Base-by-base conservation (phyloP, 164 flowering plant genomes). In the Tinospora cordifolia region DNA sequence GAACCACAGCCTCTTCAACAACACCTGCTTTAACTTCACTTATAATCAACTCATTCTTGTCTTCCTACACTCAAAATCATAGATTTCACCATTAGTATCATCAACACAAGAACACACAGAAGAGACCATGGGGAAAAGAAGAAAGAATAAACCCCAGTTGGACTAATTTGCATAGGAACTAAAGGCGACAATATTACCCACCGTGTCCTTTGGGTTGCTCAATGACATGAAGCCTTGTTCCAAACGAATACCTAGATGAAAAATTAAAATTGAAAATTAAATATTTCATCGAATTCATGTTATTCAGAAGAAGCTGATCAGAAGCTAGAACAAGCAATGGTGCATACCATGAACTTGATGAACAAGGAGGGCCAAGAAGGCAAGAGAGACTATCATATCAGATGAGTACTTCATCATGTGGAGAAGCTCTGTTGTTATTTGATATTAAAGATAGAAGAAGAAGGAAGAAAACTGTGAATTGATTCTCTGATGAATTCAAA, bases 191-290 rank as follows among this genome's bases (percentile, higher is more conserved):
- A 44, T 46, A 62, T 54, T 72, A 76, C 84, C 21, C 70, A 83
- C 86, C 51, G 71, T 76, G 64, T 71, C 17, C 60, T 69, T 72
- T 27, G 70, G 76, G 49, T 65, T 69, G 26, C n/a, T 62, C 66
- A 21, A 34, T 78, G 75, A 27, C 3, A 39, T 0, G 9, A 72
- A 70, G 21, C 65, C 77, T 44, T 74, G 75, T 17, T 75, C 73
- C 79, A 83, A 65, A 57, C 86, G 84, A 39, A 79, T 77, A 8
- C 84, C 87, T 30, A 30, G 36, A 30, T 85, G 21, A 22, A 70
- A 22, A 76, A 38, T 44, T 14, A 44, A 72, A n/a, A 22, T 30
- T 30, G 36, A 26, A 70, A 25, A 44, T 27, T 12, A 10, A 38
- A 71, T 9, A 34, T 59, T 3, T 58, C 44, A 78, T 58, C 63